Conservation (phyloP, 1,139 yeast genomes). For the Starmera stellimalicola region DNA sequence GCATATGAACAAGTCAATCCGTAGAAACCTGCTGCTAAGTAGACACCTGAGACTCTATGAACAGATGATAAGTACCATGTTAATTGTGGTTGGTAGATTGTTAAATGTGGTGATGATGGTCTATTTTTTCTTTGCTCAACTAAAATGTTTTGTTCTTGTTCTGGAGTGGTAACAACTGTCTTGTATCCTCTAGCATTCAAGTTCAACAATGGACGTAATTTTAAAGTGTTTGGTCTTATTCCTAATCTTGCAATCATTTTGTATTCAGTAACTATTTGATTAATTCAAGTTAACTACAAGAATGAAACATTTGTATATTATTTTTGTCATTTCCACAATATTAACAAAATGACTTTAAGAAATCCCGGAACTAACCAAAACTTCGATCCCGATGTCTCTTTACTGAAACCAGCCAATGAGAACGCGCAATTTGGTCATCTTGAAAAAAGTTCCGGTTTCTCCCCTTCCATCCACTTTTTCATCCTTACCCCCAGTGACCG, state of each 20-base stretch:
- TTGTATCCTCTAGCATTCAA: constrained; percentile 40
- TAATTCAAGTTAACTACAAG: too few species aligned
- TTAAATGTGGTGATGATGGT: constrained; percentile 86
- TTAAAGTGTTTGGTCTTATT: constrained; percentile 1
- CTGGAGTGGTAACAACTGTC: constrained; percentile 52
- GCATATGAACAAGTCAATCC: constrained; percentile 72
- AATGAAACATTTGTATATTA: too few species aligned
- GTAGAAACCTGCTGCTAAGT: constrained; percentile 71
- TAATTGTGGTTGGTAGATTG: constrained; percentile 83
- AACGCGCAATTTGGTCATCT: too few species aligned
- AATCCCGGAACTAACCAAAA: too few species aligned
- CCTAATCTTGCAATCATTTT: constrained; percentile 3
- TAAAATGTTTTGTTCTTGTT: constrained; percentile 60
- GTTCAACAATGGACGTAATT: background rate
- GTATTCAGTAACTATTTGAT: too few species aligned
- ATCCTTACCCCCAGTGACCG: too few species aligned
- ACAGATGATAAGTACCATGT: constrained; percentile 72
- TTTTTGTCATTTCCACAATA: too few species aligned
- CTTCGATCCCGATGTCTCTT: too few species aligned
- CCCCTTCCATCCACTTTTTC: too few species aligned
- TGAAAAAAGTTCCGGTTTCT: too few species aligned
- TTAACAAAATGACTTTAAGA: too few species aligned
- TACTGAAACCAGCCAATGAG: too few species aligned
- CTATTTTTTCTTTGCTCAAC: constrained; percentile 78
- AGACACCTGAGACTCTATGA: constrained; percentile 86